Evolutionary conservation across 306 rosid species (phyloP).

Genomic region (Alnus glutinosa): DNA sequence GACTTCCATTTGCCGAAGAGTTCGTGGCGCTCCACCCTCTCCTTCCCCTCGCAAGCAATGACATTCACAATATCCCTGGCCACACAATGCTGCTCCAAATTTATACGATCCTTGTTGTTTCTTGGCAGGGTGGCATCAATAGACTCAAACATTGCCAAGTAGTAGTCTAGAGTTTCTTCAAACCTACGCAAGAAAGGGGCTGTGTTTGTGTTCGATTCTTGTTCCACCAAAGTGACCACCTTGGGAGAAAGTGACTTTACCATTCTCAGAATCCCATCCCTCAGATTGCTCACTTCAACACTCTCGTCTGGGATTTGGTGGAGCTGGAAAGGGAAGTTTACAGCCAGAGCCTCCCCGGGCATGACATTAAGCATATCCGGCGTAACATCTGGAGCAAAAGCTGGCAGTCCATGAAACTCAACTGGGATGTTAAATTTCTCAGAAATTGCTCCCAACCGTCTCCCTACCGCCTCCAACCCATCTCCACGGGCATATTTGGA

Average conservation of each 20-base stretch:
- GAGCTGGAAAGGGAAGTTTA: constrained; percentile 88
- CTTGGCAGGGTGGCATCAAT: constrained; percentile 74
- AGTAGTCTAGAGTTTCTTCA: constrained; percentile 76
- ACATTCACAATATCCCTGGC: constrained; percentile 84
- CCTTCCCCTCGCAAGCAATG: constrained; percentile 86
- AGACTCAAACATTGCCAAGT: constrained; percentile 88
- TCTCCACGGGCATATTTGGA: constrained; percentile 78
- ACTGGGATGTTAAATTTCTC: constrained; percentile 10
- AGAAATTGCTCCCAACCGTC: constrained; percentile 59
- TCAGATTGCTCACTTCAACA: constrained; percentile 76
- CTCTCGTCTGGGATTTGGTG: constrained; percentile 96
- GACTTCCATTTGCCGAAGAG: constrained; percentile 93
- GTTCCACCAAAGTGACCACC: constrained; percentile 85
- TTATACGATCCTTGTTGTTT: constrained; percentile 71
- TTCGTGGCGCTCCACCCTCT: constrained; percentile 90
- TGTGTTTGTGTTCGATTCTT: constrained; percentile 94
- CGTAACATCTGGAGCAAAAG: constrained; percentile 52
- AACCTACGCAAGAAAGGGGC: constrained; percentile 80
- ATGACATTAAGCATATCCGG: constrained; percentile 70
- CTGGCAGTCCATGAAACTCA: no score
- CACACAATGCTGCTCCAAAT: constrained; percentile 86
- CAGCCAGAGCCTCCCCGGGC: constrained; percentile 87
- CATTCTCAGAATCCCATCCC: constrained; percentile 80
- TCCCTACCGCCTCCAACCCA: constrained; percentile 65
- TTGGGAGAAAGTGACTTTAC: constrained; percentile 78